phyloP scores from a whole-genome alignment of 495 filamentous ascomycete species.

The Cercophora newfieldiana region DNA sequence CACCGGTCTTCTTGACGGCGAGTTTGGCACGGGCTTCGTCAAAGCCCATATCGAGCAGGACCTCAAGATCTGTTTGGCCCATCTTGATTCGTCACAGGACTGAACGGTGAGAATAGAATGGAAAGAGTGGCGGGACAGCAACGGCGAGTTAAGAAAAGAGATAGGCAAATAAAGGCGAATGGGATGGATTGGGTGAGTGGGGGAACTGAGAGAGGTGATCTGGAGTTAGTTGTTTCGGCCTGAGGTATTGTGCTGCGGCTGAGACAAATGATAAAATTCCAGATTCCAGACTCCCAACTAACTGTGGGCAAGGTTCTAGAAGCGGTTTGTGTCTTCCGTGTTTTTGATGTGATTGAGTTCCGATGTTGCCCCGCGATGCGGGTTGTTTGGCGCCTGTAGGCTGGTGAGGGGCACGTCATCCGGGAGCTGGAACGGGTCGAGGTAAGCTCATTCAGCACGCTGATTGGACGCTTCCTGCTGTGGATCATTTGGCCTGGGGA shows the following conservation, averaged over 20 bases:
- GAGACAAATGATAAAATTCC: no score
- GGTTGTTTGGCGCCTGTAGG: neutral
- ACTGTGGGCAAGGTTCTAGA: neutral
- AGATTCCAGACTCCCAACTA: no score
- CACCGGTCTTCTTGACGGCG: slow-evolving; percentile 75
- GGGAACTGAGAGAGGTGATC: neutral
- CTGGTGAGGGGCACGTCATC: neutral
- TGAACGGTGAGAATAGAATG: no score
- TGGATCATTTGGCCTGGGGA: neutral
- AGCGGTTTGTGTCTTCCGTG: neutral
- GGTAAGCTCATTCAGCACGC: no score
- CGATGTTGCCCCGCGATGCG: neutral
- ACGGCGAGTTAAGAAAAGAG: neutral
- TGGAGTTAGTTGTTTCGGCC: neutral
- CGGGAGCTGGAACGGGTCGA: neutral
- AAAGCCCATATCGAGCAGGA: slow-evolving; percentile 94
- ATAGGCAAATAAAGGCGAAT: neutral
- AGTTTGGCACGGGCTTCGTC: slow-evolving; percentile 76
- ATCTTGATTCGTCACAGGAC: slow-evolving; percentile 54
- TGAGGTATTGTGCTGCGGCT: neutral
- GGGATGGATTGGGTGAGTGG: neutral
- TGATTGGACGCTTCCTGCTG: neutral
- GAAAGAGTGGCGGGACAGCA: neutral
- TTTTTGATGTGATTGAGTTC: neutral
- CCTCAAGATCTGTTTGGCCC: slow-evolving; percentile 69